Conservation (phyloP, 352 stramenopile species). For the Pythium biforme region DNA sequence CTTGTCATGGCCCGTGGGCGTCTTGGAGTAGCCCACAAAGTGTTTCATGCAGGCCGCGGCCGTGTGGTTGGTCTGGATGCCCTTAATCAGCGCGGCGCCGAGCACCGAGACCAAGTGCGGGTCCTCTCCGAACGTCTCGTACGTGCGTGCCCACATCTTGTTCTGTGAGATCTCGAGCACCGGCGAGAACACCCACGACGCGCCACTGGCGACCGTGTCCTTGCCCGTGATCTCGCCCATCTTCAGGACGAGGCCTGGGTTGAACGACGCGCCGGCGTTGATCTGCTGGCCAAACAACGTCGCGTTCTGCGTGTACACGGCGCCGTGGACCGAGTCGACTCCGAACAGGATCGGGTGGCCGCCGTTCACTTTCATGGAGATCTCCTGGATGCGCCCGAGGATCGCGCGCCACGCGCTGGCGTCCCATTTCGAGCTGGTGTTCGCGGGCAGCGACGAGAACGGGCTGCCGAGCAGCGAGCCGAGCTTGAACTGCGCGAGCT, state of each 20-base stretch:
- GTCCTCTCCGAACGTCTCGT: conserved; percentile 88
- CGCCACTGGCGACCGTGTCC: conserved; percentile 63
- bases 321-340: conserved; percentile 72
- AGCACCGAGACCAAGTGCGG: conserved; percentile 53
- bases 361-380: conserved; percentile 39
- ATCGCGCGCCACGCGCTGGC: conserved; percentile 47
- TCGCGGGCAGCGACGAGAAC: background rate
- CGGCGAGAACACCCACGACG: conserved; percentile 77
- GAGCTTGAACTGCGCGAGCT: conserved; percentile 56
- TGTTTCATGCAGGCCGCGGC: conserved; percentile 82
- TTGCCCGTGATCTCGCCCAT: conserved; percentile 51
- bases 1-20: conserved; percentile 78
- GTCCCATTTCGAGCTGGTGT: background rate
- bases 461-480: conserved; percentile 32
- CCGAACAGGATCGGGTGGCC: conserved; percentile 61
- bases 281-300: conserved; percentile 74
- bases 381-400: conserved; percentile 51
- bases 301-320: conserved; percentile 60
- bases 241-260: conserved; percentile 40
- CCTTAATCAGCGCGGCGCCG: conserved; percentile 45
- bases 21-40: conserved; percentile 88
- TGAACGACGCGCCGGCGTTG: conserved; percentile 76
- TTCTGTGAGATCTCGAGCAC: conserved; percentile 67
- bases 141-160: conserved; percentile 66
- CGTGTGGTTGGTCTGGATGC: conserved; percentile 30